Conservation (phyloP, 768 basidiomycete genomes). For the Tremella yokohamensis region DNA sequence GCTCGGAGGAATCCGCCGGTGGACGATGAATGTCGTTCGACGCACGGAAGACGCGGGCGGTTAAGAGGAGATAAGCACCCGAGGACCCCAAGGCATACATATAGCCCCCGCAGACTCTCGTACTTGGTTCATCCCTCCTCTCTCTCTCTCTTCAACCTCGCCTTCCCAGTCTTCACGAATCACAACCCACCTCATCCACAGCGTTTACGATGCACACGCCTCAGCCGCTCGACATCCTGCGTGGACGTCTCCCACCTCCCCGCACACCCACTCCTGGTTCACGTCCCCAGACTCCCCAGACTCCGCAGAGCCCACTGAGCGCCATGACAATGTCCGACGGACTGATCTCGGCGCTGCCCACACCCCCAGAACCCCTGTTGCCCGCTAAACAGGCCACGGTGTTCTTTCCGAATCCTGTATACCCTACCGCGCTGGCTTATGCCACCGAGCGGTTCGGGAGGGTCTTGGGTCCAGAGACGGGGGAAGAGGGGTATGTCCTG, state of each 20-base stretch:
- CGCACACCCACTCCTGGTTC: neutral
- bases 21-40: too few species aligned
- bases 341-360: slow-evolving; percentile 2
- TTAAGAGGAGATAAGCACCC: too few species aligned
- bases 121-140: too few species aligned
- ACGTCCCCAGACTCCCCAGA: neutral
- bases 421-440: slow-evolving; percentile 20
- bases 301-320: neutral
- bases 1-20: too few species aligned
- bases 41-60: too few species aligned
- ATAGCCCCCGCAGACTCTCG: too few species aligned
- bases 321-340: too few species aligned
- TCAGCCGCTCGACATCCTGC: slow-evolving; percentile 1
- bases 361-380: neutral
- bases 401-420: slow-evolving; percentile 26
- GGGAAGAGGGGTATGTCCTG: neutral
- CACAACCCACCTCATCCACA: too few species aligned
- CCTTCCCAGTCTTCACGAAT: too few species aligned
- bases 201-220: neutral
- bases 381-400: slow-evolving; percentile 16
- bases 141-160: too few species aligned
- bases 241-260: neutral
- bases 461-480: slow-evolving; percentile 5
- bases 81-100: too few species aligned
- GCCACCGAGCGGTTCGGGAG: slow-evolving; percentile 23